These are phyloP conservation scores for Darksidea phi DNA, from an alignment of 495 filamentous ascomycete genomes.

Conservation along the genomic window DNA sequence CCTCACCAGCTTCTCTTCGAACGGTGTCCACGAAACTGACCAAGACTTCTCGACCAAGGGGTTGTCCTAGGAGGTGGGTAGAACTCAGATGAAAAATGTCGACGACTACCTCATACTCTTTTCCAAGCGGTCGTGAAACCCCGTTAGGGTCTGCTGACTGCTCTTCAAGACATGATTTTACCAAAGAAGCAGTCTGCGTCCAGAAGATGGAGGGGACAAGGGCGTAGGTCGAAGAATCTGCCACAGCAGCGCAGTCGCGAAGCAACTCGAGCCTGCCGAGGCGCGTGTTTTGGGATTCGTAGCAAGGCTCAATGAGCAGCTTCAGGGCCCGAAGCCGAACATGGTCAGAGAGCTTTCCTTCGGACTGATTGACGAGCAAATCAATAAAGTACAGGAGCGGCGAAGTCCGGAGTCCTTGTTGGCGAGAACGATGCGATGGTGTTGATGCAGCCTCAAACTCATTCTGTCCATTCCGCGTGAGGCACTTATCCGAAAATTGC, in stretches of 20 bases:
- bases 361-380: conserved; percentile 24
- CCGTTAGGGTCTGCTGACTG: conserved; percentile 7
- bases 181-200: conserved; percentile 8
- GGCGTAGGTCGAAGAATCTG: neutral
- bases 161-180: conserved; percentile 21
- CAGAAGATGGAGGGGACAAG: conserved; percentile 23
- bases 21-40: conserved; percentile 57
- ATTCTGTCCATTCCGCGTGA: conserved; percentile 38
- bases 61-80: neutral
- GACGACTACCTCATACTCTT: conserved; percentile 30
- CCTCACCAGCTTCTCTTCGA: conserved; percentile 64
- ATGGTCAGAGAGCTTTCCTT: conserved; percentile 29
- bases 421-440: conserved; percentile 40
- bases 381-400: conserved; percentile 38
- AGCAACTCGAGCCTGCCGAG: conserved; percentile 28
- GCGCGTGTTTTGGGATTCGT: conserved; percentile 25
- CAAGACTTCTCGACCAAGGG: conserved; percentile 48
- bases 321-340: conserved; percentile 19
- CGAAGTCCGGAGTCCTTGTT: conserved; percentile 32
- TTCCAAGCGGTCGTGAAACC: conserved; percentile 25
- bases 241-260: conserved; percentile 21
- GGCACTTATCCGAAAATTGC: conserved; percentile 76
- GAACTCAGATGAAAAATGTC: conserved; percentile 32
- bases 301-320: conserved; percentile 26
- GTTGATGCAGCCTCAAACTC: conserved; percentile 41